Base-by-base conservation (phyloP, 768 basidiomycete species). In the Agaricus blazei region DNA sequence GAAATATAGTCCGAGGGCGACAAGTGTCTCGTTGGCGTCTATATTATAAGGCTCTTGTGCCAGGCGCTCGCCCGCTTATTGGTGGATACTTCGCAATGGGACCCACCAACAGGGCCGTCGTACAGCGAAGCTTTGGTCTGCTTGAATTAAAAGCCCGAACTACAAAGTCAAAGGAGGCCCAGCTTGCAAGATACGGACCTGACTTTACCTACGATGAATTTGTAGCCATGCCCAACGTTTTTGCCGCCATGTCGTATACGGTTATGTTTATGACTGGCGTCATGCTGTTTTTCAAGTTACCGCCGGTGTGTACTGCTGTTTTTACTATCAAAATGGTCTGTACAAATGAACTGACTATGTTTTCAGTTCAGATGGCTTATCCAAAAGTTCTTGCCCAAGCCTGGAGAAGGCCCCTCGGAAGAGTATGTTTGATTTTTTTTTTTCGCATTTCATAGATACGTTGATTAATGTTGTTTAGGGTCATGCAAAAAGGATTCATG, bases 191-290 rank as follows among this genome's bases (percentile, higher is more conserved):
- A 45, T 94, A 95, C 63, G 94, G 90, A 4, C 72, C 82, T 0
- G 63, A 78, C 2, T 93, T 97, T 74, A 72, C 72, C 44, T 96
- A 94, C 66, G 82, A 84, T 49, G 93, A 95, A 67, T 87, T 88
- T 55, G 19, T 80, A 59, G 66, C 64, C 24, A 4, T 83, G 3
- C 62, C 70, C n/a, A 74, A 80, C 11, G 44, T 77, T 4, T 11
- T 77, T 1, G 52, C 75, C 11, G 73, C 77, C n/a, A 40, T 75
- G 8, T 63, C 64, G 15, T 49, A 37, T 24, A 56, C 48, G 9
- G 48, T 78, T 11, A 60, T 70, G 11, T 56, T 49, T 23, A 4
- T 43, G 29, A 27, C 77, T 31, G 73, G 67, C 8, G 58, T 74
- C 26, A 57, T 65, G 6, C 34, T 34, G 34, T 73, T 14, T 53